These are phyloP conservation scores for Tulasnella sp. DNA, from an alignment of 768 basidiomycete genomes.

Conservation along the genomic window DNA sequence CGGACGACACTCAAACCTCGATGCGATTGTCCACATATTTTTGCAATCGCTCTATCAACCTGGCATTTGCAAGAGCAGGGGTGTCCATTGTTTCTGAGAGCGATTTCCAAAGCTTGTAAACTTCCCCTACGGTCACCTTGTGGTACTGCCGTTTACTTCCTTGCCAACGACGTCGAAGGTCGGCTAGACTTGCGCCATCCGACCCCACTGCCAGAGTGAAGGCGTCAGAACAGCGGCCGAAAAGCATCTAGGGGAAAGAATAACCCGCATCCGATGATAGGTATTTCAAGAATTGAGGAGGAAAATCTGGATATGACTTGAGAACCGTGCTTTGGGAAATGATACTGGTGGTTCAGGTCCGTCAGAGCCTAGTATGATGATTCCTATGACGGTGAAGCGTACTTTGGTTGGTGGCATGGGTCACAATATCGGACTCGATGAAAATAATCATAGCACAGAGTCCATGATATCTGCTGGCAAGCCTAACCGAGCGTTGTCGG, in stretches of 20 bases:
- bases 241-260: background rate
- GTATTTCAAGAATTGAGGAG: background rate
- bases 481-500: background rate
- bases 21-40: background rate
- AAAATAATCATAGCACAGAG: background rate
- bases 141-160: background rate
- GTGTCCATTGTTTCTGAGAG: background rate
- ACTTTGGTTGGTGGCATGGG: background rate
- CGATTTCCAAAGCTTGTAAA: background rate
- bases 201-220: background rate
- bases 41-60: background rate
- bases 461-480: background rate
- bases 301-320: background rate
- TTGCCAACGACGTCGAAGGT: background rate
- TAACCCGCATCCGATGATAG: background rate
- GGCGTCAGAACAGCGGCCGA: background rate
- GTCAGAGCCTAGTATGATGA: background rate
- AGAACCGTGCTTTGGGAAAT: background rate
- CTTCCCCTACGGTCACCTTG: background rate
- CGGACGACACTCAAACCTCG: background rate
- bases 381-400: background rate
- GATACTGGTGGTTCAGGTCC: background rate
- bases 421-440: background rate
- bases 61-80: background rate
- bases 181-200: background rate